Conservation (phyloP, 2,329 filamentous ascomycete genomes). For the Aureobasidium zeae region DNA sequence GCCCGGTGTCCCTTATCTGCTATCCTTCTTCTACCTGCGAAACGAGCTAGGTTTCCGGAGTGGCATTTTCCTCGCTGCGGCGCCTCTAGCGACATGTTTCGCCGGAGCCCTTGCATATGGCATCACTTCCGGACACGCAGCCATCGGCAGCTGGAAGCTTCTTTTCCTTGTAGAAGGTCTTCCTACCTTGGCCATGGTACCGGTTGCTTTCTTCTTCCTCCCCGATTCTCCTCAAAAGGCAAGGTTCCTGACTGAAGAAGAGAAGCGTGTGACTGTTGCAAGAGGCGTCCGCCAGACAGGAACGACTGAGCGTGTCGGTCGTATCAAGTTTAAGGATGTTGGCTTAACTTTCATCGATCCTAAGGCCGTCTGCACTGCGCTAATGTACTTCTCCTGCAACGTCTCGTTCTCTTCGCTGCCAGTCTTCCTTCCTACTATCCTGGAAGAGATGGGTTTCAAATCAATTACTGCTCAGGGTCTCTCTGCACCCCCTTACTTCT, state of each 20-base stretch:
- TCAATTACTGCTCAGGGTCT: conserved; percentile 60
- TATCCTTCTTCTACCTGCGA: conserved; percentile 52
- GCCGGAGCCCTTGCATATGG: conserved; percentile 58
- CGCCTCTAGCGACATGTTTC: conserved; percentile 69
- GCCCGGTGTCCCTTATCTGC: conserved; percentile 40
- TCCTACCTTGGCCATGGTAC: conserved; percentile 47
- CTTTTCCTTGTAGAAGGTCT: conserved; percentile 55
- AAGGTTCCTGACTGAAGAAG: conserved; percentile 45
- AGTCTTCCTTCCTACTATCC: conserved; percentile 36
- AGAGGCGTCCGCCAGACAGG: conserved; percentile 47
- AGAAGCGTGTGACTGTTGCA: conserved; percentile 48
- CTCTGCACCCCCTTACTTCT: conserved; percentile 60
- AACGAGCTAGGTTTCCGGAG: conserved; percentile 48
- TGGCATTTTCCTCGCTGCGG: conserved; percentile 45
- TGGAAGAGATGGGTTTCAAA: conserved; percentile 55
- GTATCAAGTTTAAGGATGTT: conserved; percentile 40
- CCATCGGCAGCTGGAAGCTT: conserved; percentile 54
- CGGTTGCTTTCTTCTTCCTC: conserved; percentile 46
- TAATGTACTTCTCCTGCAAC: conserved; percentile 53
- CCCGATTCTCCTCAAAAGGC: conserved; percentile 45
- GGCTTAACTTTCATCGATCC: conserved; percentile 36
- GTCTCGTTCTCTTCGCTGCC: conserved; percentile 52
- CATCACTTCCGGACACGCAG: conserved; percentile 51
- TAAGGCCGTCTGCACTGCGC: conserved; percentile 25
- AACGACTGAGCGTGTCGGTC: conserved; percentile 26